A percentile compares a stretch with the other conserved stretches of the same genome.
Evolutionary conservation across 139 green algal species (phyloP).

Genomic region (Auxenochlorella protothecoides): DNA sequence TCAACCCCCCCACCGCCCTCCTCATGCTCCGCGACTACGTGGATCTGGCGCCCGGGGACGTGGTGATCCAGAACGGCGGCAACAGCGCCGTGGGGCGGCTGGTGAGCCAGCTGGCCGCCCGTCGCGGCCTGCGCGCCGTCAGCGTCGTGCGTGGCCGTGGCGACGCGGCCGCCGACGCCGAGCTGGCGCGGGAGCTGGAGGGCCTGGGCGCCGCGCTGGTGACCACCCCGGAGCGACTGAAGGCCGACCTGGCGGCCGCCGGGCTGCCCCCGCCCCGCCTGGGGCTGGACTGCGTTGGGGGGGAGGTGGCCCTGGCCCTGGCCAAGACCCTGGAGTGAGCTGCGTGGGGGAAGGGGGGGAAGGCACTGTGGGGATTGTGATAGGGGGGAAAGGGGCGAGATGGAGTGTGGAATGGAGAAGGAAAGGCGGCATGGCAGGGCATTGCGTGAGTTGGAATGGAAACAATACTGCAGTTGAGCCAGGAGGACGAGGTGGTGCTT

Average conservation of each 20-base stretch:
- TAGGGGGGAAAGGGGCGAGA: neutral
- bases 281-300: conserved; percentile 71
- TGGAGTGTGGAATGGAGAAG: no score
- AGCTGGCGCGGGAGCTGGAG: conserved; percentile 39
- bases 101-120: conserved; percentile 72
- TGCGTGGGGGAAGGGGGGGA: neutral
- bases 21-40: conserved; percentile 73
- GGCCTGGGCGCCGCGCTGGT: conserved; percentile 53
- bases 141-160: conserved; percentile 75
- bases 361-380: neutral
- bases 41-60: conserved; percentile 61
- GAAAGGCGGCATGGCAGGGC: no score
- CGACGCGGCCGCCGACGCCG: conserved; percentile 1
- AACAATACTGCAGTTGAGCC: no score
- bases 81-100: conserved; percentile 73
- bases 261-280: conserved; percentile 40
- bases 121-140: conserved; percentile 62
- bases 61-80: conserved; percentile 83
- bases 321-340: conserved; percentile 44
- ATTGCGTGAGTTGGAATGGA: no score
- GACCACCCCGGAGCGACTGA: conserved; percentile 42
- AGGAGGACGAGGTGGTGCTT: neutral
- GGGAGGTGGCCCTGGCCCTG: conserved; percentile 33
- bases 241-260: conserved; percentile 24
- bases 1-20: conserved; percentile 70